These are phyloP conservation scores for Rubus parviflorus DNA, from an alignment of 306 rosid species.

Conservation along the genomic window DNA sequence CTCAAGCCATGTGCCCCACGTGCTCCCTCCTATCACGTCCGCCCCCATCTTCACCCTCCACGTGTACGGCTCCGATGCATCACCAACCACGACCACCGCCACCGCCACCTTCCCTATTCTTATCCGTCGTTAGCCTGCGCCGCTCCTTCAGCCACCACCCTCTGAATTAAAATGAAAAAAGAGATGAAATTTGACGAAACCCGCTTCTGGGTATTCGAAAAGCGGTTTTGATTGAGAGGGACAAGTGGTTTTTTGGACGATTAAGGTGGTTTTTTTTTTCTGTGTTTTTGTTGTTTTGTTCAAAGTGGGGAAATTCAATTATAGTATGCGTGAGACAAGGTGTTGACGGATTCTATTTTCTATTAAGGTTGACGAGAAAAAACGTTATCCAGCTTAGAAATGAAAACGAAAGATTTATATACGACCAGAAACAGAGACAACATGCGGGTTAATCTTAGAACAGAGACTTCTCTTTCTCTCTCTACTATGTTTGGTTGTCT, in stretches of 20 bases:
- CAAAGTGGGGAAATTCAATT: conserved; percentile 15
- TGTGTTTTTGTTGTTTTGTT: neutral
- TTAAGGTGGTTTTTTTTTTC: neutral
- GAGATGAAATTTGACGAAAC: neutral
- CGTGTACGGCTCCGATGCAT: conserved; percentile 45
- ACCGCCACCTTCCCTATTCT: conserved; percentile 7
- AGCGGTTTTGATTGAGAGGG: neutral
- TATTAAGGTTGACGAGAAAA: conserved; percentile 21
- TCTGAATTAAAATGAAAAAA: neutral
- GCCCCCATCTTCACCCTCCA: conserved; percentile 40
- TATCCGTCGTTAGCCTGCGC: conserved; percentile 35
- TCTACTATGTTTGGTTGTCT: too few species aligned
- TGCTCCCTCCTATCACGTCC: conserved; percentile 29
- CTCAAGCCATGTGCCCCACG: conserved; percentile 90
- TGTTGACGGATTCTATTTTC: conserved; percentile 49
- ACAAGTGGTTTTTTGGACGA: conserved; percentile 1
- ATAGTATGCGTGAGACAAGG: conserved; percentile 51
- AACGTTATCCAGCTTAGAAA: neutral
- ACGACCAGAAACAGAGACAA: neutral
- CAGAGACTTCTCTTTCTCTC: too few species aligned
- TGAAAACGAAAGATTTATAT: neutral
- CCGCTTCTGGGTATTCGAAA: neutral
- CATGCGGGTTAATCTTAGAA: neutral
- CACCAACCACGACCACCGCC: neutral
- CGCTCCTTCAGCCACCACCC: neutral